phyloP scores from a whole-genome alignment of 2,329 filamentous ascomycete species.

The Hortaea sp. region DNA sequence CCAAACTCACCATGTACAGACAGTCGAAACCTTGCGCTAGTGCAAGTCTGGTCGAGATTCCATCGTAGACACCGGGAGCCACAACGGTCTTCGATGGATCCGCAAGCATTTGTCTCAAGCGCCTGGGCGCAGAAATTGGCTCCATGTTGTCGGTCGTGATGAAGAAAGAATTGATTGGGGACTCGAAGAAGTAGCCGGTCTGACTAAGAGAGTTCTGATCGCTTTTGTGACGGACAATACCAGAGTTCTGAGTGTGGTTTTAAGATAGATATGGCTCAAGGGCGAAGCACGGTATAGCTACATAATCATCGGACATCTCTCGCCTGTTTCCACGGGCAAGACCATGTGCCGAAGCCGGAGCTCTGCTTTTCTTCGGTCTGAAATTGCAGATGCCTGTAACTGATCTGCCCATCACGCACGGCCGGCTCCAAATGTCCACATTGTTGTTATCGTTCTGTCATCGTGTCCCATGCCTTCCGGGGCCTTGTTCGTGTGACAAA shows the following conservation, averaged over 20 bases:
- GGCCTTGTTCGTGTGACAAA: too few species aligned
- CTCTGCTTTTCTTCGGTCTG: background rate
- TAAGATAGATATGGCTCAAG: too few species aligned
- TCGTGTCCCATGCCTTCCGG: too few species aligned
- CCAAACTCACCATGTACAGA: conserved; percentile 53
- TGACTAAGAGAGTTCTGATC: too few species aligned
- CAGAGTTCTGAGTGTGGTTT: too few species aligned
- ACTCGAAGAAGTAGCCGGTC: too few species aligned
- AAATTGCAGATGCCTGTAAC: too few species aligned
- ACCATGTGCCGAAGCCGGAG: background rate
- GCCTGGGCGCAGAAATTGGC: conserved; percentile 13
- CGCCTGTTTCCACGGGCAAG: background rate
- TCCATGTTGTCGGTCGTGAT: conserved; percentile 14
- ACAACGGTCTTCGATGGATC: conserved; percentile 35
- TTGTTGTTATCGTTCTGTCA: too few species aligned
- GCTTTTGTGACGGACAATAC: too few species aligned
- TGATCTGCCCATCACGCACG: too few species aligned
- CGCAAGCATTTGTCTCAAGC: conserved; percentile 21
- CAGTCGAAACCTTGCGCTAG: conserved; percentile 53
- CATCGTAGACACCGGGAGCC: conserved; percentile 59
- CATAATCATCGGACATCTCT: background rate
- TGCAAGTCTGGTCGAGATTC: conserved; percentile 54
- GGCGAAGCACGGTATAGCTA: background rate
- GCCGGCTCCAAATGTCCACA: too few species aligned
- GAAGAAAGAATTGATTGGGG: too few species aligned